phyloP scores from a whole-genome alignment of 2,329 filamentous ascomycete species.

The Monosporascus sp. region DNA sequence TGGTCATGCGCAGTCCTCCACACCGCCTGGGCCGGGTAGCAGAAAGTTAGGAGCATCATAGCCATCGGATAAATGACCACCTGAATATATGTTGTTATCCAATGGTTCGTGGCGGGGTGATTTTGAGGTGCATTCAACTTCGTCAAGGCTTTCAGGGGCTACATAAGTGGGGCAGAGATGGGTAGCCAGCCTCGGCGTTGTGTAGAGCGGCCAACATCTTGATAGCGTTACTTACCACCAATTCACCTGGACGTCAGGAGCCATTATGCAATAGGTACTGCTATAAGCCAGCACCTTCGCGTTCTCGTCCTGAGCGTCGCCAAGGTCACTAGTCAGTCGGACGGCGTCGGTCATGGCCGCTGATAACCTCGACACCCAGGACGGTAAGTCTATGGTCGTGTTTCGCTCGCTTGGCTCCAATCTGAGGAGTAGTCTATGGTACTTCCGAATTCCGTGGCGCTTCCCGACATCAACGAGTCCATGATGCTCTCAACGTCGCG shows the following conservation, averaged over 20 bases:
- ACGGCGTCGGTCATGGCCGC: slow-evolving; percentile 33
- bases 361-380: slow-evolving; percentile 30
- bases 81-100: too few species aligned
- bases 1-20: slow-evolving; percentile 28
- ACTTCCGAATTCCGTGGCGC: slow-evolving; percentile 23
- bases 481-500: slow-evolving; percentile 25
- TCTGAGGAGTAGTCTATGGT: slow-evolving; percentile 31
- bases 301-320: slow-evolving; percentile 16
- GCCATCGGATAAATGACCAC: slow-evolving; percentile 29
- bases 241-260: slow-evolving; percentile 28
- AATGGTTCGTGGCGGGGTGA: too few species aligned
- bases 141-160: too few species aligned
- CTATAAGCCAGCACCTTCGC: slow-evolving; percentile 21
- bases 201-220: too few species aligned
- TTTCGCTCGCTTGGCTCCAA: slow-evolving; percentile 32
- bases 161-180: too few species aligned
- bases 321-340: slow-evolving; percentile 14
- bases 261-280: slow-evolving; percentile 23
- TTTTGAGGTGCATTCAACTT: too few species aligned
- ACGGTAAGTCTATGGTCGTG: slow-evolving; percentile 23
- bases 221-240: slow-evolving; percentile 20
- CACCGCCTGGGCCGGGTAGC: slow-evolving; percentile 32
- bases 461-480: slow-evolving; percentile 26
- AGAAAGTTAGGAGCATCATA: slow-evolving; percentile 29
- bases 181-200: too few species aligned